Conservation (phyloP, 371 early-diverging fungal species). For the Nosema muscidifuracis region DNA sequence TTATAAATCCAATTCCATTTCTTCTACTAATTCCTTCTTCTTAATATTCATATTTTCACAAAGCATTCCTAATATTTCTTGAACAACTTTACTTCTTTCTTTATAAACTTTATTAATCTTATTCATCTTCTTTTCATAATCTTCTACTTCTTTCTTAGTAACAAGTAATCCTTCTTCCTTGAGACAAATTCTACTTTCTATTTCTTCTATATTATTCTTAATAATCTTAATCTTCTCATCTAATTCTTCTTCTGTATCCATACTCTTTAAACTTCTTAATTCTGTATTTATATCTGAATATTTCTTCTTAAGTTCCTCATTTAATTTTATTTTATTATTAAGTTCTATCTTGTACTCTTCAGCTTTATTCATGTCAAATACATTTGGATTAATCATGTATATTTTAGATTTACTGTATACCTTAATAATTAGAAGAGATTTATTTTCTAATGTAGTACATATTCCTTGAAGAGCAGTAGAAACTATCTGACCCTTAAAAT, state of each 20-base stretch:
- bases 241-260: constrained; percentile 41
- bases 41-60: constrained; percentile 51
- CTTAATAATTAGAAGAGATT: constrained; percentile 29
- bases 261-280: constrained; percentile 17
- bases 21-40: constrained; percentile 48
- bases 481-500: constrained; percentile 32
- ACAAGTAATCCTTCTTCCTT: constrained; percentile 4
- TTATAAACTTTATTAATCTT: constrained; percentile 22
- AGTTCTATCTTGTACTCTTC: constrained; percentile 15
- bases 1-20: too few relatives aligned
- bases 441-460: constrained; percentile 24
- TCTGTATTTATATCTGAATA: constrained; percentile 8
- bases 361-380: constrained; percentile 14
- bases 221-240: constrained; percentile 26
- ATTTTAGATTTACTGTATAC: constrained; percentile 35
- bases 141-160: constrained; percentile 46
- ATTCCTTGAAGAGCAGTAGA: constrained; percentile 18
- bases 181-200: not conserved
- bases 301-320: constrained; percentile 14
- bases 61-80: constrained; percentile 44
- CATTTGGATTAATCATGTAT: constrained; percentile 38
- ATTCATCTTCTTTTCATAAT: constrained; percentile 9
- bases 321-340: not conserved
- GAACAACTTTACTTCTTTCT: constrained; percentile 45
- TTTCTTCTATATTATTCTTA: not conserved